phyloP scores from a whole-genome alignment of 345 rosid genomes.

The Eutrema japonicum region DNA sequence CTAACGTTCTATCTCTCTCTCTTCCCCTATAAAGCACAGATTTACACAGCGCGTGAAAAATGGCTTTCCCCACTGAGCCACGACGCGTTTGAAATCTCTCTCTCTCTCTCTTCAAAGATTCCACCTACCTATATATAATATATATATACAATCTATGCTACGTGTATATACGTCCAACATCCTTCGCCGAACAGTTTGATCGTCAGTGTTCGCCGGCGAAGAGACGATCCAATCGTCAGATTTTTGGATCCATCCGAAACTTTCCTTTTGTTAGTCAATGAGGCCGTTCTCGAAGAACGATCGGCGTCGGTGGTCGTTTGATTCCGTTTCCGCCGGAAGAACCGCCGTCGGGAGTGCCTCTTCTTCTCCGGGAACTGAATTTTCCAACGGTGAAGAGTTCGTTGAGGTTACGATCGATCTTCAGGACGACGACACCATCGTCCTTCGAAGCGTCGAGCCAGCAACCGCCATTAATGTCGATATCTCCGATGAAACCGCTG shows the following conservation, averaged over 20 bases:
- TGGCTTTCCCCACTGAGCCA: constrained; percentile 44
- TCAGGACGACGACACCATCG: constrained; percentile 85
- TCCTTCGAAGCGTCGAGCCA: constrained; percentile 95
- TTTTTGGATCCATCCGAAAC: neutral
- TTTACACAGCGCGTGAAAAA: constrained; percentile 45
- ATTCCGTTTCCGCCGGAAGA: constrained; percentile 61
- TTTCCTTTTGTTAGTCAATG: constrained; percentile 42
- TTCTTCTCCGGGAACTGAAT: constrained; percentile 61
- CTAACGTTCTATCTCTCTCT: constrained; percentile 15
- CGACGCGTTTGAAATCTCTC: constrained; percentile 44
- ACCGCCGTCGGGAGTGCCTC: constrained; percentile 46
- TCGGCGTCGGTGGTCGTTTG: constrained; percentile 94
- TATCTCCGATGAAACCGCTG: constrained; percentile 38
- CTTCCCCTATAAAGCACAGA: constrained; percentile 36
- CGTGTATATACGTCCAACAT: constrained; percentile 31
- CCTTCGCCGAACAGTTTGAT: constrained; percentile 17
- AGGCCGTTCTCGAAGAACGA: constrained; percentile 57
- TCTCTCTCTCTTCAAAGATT: constrained; percentile 32
- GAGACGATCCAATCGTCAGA: neutral
- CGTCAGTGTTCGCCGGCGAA: constrained; percentile 1
- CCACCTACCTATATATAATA: constrained; percentile 25
- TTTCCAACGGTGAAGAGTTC: constrained; percentile 68
- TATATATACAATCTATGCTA: constrained; percentile 13
- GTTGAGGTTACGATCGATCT: constrained; percentile 96
- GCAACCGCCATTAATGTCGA: constrained; percentile 54